These are phyloP conservation scores for Hypoxylon fragiforme DNA, from an alignment of 495 filamentous ascomycete species.

Conservation along the genomic window DNA sequence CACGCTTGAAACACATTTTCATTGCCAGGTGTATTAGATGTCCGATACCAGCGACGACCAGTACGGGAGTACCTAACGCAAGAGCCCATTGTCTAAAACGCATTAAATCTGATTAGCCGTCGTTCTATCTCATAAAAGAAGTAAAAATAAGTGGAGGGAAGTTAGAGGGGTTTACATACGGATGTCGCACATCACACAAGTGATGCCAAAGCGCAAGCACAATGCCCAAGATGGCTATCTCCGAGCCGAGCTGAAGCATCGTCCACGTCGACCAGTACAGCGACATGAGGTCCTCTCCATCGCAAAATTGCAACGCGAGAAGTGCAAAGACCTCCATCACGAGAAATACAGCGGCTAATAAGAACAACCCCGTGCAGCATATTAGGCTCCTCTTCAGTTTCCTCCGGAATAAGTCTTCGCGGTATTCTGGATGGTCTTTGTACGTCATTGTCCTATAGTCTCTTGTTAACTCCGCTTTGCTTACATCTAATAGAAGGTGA, in stretches of 20 bases:
- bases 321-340: conserved; percentile 49
- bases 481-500: too few species aligned
- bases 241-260: conserved; percentile 50
- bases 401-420: conserved; percentile 23
- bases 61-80: conserved; percentile 53
- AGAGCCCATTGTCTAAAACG: conserved; percentile 47
- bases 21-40: conserved; percentile 42
- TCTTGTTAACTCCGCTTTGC: too few species aligned
- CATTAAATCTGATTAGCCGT: background rate
- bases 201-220: conserved; percentile 45
- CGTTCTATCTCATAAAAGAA: conserved; percentile 3
- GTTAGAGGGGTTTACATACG: conserved; percentile 32
- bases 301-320: conserved; percentile 51
- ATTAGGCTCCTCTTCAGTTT: conserved; percentile 24
- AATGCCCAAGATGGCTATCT: conserved; percentile 54
- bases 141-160: background rate
- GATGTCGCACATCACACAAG: conserved; percentile 43
- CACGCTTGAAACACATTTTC: conserved; percentile 11
- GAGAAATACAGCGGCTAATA: conserved; percentile 38
- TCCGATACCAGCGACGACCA: conserved; percentile 50
- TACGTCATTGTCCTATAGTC: conserved; percentile 18
- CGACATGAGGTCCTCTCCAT: conserved; percentile 52
- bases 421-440: conserved; percentile 7
- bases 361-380: conserved; percentile 41
- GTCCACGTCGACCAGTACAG: conserved; percentile 55